These are phyloP conservation scores for Globisporangium lucens DNA, from an alignment of 352 stramenopile species.

Conservation along the genomic window DNA sequence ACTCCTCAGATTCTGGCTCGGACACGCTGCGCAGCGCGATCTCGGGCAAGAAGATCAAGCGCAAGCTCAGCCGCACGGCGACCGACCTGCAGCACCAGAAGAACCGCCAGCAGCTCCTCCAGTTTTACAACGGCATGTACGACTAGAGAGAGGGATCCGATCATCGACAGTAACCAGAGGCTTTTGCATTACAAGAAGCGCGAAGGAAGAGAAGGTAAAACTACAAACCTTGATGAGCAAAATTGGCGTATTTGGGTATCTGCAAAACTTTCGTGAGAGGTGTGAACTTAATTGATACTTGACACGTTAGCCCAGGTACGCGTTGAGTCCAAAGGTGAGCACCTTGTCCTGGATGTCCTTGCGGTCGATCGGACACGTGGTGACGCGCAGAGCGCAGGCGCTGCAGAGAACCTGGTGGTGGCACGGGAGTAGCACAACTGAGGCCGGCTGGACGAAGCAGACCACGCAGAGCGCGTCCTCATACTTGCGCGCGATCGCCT, in stretches of 20 bases:
- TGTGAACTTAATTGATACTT: neutral
- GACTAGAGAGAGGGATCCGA: constrained; percentile 35
- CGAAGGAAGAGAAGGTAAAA: neutral
- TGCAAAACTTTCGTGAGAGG: constrained; percentile 5
- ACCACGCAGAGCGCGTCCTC: constrained; percentile 45
- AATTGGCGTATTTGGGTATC: neutral
- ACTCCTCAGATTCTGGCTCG: constrained; percentile 49
- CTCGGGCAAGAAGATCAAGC: constrained; percentile 87
- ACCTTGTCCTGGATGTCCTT: constrained; percentile 57
- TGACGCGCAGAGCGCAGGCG: constrained; percentile 45
- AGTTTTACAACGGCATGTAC: constrained; percentile 89
- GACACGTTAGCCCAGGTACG: constrained; percentile 23
- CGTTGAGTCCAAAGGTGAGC: constrained; percentile 57
- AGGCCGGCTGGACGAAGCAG: constrained; percentile 43
- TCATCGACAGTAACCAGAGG: neutral
- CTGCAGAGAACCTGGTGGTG: constrained; percentile 62
- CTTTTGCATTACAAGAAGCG: neutral
- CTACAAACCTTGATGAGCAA: constrained; percentile 4
- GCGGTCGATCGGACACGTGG: constrained; percentile 58
- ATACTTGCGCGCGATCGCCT: constrained; percentile 17
- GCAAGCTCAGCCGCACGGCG: constrained; percentile 58
- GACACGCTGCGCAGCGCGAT: constrained; percentile 77
- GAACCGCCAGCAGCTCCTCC: constrained; percentile 73
- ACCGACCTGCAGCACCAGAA: constrained; percentile 63
- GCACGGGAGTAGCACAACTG: constrained; percentile 56